A percentile compares a stretch with the other conserved stretches of the same genome.
phyloP scores from a whole-genome alignment of 169 alveolate genomes.

The Cryptosporidium ryanae region DNA sequence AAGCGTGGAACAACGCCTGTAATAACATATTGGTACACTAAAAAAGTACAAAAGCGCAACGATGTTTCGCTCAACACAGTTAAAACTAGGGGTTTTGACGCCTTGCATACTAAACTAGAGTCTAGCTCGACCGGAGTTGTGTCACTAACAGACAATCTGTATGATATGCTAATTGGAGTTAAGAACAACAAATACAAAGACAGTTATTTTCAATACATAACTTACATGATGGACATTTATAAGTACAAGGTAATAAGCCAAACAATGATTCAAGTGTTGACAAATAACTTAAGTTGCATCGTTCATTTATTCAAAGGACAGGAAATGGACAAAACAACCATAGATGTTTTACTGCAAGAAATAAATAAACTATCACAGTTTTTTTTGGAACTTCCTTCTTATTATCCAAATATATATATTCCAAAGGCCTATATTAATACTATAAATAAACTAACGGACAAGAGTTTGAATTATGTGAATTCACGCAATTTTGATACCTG shows the following conservation, averaged over 20 bases:
- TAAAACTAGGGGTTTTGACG: no score
- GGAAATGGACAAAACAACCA: constrained; percentile 15
- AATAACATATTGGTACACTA: constrained; percentile 63
- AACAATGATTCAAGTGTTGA: constrained; percentile 21
- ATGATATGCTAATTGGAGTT: no score
- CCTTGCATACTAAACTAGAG: no score
- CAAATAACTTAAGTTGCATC: constrained; percentile 14
- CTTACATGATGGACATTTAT: constrained; percentile 29
- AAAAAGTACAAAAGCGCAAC: constrained; percentile 38
- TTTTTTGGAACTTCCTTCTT: constrained; percentile 67
- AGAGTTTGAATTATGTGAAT: background rate
- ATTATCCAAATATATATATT: constrained; percentile 47
- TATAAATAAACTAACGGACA: constrained; percentile 15
- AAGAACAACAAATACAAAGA: no score
- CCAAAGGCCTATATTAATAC: constrained; percentile 48
- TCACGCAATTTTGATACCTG: background rate
- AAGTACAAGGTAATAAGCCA: constrained; percentile 41
- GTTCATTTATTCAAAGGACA: constrained; percentile 22
- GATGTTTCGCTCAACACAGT: constrained; percentile 10
- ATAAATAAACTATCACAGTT: constrained; percentile 39
- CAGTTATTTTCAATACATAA: constrained; percentile 3
- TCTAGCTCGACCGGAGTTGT: no score
- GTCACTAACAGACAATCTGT: no score
- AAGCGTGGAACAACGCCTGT: constrained; percentile 21
- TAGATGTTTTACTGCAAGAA: constrained; percentile 42